phyloP scores from a whole-genome alignment of 495 filamentous ascomycete species.

The Trichoderma virens region DNA sequence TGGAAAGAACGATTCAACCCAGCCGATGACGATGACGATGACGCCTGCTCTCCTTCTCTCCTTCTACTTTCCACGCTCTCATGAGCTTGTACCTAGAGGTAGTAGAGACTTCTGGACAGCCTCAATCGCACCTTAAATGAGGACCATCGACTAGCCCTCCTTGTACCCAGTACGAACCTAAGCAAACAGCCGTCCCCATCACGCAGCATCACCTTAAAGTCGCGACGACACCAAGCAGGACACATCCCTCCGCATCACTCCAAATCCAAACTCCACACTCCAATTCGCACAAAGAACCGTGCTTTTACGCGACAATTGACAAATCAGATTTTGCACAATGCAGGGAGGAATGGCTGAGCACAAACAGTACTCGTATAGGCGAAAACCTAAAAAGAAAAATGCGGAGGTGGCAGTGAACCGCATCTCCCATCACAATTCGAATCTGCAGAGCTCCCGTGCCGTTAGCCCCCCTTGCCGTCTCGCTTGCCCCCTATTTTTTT shows the following conservation, averaged over 20 bases:
- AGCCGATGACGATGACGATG: too few relatives aligned
- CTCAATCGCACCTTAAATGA: neutral
- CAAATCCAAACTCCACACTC: too few relatives aligned
- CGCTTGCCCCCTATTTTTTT: conserved; percentile 1
- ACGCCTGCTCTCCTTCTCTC: too few relatives aligned
- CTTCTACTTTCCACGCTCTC: too few relatives aligned
- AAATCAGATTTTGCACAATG: too few relatives aligned
- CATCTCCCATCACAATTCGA: neutral
- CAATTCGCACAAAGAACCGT: too few relatives aligned
- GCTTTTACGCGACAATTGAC: too few relatives aligned
- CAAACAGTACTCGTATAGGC: too few relatives aligned
- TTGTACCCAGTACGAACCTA: neutral
- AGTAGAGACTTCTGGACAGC: neutral
- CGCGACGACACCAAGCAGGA: too few relatives aligned
- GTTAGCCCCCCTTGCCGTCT: neutral
- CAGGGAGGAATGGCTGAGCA: too few relatives aligned
- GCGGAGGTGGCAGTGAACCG: neutral
- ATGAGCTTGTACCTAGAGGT: neutral
- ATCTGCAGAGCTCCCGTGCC: neutral
- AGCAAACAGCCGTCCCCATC: neutral
- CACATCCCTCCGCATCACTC: too few relatives aligned
- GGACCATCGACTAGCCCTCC: neutral
- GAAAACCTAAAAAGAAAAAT: neutral
- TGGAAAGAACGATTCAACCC: too few relatives aligned
- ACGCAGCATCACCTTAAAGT: neutral